Conservation (phyloP, 768 basidiomycete genomes). For the Suillus lakei region DNA sequence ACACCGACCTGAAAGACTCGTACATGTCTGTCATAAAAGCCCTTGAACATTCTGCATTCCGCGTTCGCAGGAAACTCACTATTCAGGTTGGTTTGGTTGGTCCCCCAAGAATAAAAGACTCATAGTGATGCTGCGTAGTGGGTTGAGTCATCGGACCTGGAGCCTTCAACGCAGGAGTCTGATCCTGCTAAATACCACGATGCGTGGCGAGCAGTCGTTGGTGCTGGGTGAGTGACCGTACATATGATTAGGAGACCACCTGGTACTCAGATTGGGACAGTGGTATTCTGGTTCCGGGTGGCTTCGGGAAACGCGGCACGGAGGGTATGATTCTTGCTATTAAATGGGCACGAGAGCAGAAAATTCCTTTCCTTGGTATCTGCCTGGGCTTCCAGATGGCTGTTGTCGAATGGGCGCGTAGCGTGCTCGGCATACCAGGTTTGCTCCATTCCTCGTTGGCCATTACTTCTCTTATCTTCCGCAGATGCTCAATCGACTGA, state of each 20-base stretch:
- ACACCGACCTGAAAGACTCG: constrained; percentile 95
- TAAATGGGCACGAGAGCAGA: constrained; percentile 95
- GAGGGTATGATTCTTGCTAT: constrained; percentile 99
- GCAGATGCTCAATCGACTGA: constrained; percentile 87
- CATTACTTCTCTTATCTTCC: constrained; percentile 14
- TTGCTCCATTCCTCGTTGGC: constrained; percentile 19
- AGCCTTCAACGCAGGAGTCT: constrained; percentile 76
- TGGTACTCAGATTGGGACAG: constrained; percentile 42
- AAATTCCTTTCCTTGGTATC: constrained; percentile 93
- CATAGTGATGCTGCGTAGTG: constrained; percentile 54
- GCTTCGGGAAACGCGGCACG: constrained; percentile 91
- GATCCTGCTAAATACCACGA: constrained; percentile 92
- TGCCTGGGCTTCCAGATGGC: constrained; percentile 98
- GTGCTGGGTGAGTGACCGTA: constrained; percentile 67
- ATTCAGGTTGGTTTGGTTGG: constrained; percentile 62
- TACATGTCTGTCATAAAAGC: constrained; percentile 99
- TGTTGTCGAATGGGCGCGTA: constrained; percentile 92
- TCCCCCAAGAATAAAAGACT: constrained; percentile 11
- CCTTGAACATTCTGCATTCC: constrained; percentile 95
- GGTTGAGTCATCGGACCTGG: constrained; percentile 95
- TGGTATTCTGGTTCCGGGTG: constrained; percentile 96
- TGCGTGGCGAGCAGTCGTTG: constrained; percentile 91
- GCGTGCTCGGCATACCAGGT: constrained; percentile 77
- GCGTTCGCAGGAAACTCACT: constrained; percentile 82
- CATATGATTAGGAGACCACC: not conserved